Conservation (phyloP, 495 filamentous ascomycete genomes). For the Pyronema domesticum region DNA sequence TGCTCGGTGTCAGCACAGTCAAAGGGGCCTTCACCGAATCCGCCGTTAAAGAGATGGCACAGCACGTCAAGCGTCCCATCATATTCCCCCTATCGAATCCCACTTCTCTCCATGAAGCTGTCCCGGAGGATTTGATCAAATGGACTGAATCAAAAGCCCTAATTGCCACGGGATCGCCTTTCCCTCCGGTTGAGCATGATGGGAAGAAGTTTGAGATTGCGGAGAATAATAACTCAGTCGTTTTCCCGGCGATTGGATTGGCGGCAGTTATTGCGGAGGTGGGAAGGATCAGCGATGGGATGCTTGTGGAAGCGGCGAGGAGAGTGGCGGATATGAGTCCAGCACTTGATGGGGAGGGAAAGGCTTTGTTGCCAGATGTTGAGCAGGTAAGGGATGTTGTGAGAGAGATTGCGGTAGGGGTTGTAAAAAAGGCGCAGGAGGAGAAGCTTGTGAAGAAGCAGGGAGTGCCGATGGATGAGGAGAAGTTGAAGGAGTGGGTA, state of each 20-base stretch:
- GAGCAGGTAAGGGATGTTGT: slow-evolving; percentile 56
- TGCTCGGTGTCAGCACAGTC: slow-evolving; percentile 70
- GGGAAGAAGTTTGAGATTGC: slow-evolving; percentile 52
- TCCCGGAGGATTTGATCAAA: slow-evolving; percentile 52
- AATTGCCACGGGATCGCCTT: slow-evolving; percentile 75
- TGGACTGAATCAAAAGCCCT: slow-evolving; percentile 68
- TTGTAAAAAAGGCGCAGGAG: slow-evolving; percentile 52
- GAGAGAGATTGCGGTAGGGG: slow-evolving; percentile 57
- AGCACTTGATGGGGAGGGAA: slow-evolving; percentile 38
- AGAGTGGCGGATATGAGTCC: slow-evolving; percentile 55
- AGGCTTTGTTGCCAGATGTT: slow-evolving; percentile 58
- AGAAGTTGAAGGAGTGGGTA: slow-evolving; percentile 58
- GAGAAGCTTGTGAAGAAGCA: slow-evolving; percentile 47
- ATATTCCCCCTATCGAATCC: slow-evolving; percentile 79
- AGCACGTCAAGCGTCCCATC: slow-evolving; percentile 56
- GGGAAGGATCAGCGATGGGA: slow-evolving; percentile 47
- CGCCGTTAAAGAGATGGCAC: slow-evolving; percentile 60
- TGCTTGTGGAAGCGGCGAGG: slow-evolving; percentile 64
- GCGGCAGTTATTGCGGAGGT: slow-evolving; percentile 53
- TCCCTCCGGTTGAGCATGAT: slow-evolving; percentile 52
- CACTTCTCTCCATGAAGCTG: slow-evolving; percentile 66
- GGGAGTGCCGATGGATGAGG: slow-evolving; percentile 40
- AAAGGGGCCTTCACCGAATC: slow-evolving; percentile 64
- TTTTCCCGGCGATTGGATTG: slow-evolving; percentile 72
- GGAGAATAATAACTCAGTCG: slow-evolving; percentile 83